These are phyloP conservation scores for Nissolia schottii DNA, from an alignment of 306 rosid genomes.

Conservation along the genomic window DNA sequence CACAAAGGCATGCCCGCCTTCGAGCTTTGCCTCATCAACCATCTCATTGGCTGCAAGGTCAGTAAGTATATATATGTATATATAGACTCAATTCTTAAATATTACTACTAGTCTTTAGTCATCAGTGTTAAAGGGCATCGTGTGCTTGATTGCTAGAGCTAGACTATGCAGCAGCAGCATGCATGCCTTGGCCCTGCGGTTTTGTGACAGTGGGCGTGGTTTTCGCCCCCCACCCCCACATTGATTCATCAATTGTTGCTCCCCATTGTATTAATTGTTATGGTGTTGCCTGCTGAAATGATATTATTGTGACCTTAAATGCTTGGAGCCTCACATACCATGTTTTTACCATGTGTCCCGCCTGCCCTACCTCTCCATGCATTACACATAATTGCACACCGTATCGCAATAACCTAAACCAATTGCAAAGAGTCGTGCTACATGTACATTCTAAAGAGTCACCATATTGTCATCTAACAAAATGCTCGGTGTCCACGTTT, in stretches of 20 bases:
- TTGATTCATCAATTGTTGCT: neutral
- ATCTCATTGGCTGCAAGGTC: conserved; percentile 5
- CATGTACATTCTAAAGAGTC: too few species aligned
- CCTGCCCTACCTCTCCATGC: neutral
- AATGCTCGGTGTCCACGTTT: too few species aligned
- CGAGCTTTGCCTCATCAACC: neutral
- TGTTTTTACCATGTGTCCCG: neutral
- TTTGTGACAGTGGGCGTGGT: conserved; percentile 12
- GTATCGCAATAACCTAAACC: neutral
- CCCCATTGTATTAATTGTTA: neutral
- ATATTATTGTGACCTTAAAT: neutral
- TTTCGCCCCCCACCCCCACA: conserved; percentile 7
- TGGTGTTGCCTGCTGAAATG: neutral
- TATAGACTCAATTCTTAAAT: neutral
- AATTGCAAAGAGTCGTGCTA: too few species aligned
- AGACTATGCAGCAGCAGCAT: too few species aligned
- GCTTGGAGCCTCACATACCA: neutral
- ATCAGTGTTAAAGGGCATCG: conserved; percentile 4
- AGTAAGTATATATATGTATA: neutral
- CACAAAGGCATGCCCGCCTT: neutral
- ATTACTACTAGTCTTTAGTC: neutral
- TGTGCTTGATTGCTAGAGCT: neutral
- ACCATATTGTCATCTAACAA: too few species aligned
- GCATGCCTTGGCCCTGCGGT: neutral
- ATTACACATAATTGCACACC: too few species aligned